Evolutionary conservation across 495 filamentous ascomycete species (phyloP).

Genomic region (Tuber brumale): DNA sequence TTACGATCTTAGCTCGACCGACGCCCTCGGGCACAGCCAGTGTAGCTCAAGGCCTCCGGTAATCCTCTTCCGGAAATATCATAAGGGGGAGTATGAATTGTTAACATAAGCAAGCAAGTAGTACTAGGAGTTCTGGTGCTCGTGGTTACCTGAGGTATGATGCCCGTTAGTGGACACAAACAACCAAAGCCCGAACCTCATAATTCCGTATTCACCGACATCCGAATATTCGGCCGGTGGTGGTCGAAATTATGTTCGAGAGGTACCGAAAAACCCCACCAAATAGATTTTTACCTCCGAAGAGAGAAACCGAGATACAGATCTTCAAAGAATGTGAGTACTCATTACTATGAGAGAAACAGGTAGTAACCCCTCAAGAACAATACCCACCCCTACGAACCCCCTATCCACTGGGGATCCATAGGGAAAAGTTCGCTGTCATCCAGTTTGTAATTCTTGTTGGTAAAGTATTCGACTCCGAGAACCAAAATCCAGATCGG

Average conservation of each 20-base stretch:
- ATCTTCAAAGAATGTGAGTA: background rate
- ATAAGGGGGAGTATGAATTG: background rate
- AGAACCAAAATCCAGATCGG: background rate
- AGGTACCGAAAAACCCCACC: background rate
- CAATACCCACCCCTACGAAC: background rate
- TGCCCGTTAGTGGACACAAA: background rate
- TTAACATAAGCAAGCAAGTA: background rate
- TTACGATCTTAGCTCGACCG: background rate
- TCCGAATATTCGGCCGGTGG: background rate
- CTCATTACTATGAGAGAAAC: background rate
- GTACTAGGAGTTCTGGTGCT: background rate
- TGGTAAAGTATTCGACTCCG: background rate
- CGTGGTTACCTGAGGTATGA: background rate
- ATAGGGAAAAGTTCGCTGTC: background rate
- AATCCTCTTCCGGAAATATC: background rate
- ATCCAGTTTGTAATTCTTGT: background rate
- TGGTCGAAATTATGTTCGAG: background rate
- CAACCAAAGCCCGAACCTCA: background rate
- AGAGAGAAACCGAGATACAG: background rate
- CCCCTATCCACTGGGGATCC: background rate
- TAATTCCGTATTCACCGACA: background rate
- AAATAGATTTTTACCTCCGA: background rate
- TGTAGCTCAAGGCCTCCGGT: background rate
- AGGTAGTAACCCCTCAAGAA: background rate
- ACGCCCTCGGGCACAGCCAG: background rate